Base-by-base conservation (phyloP, 192 early-diverging fungal genomes). In the Chytriomyces confervae region DNA sequence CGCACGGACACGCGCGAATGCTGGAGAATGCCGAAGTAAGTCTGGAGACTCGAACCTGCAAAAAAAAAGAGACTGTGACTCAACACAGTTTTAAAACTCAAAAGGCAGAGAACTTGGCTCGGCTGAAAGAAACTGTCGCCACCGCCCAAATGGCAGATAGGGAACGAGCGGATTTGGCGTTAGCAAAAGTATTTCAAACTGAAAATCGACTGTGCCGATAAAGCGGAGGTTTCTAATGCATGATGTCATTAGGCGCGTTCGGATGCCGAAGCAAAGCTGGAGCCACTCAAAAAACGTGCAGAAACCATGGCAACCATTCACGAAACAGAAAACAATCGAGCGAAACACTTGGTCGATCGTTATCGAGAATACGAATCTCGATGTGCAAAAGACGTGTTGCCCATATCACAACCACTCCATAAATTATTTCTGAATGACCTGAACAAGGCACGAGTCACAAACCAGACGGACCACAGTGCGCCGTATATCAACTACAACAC, bases 391-490 rank as follows among this genome's bases (percentile, higher is more conserved):
- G 46, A 61, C 36, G 53, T 74, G 5, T 46, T 46, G 11, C 72
- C 72, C 9, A 47, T 74, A 6, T 74, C 72, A 10, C 72, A 74
- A 63, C 72, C 72, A 7, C 20, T 74, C 45, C 72, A 74, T 49
- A 9, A 60, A 71, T 5, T 57, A 57, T 20, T 49, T 16, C 49
- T 50, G 9, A 44, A n/a, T 8, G 27, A 60, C 7, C 50, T 57
- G 36, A 13, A 36, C 36, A 36, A 36, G 36, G 36, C 36, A 4
- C 36, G 36, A 36, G 36, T 36, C 2, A 36, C 36, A 36, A 36
- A 36, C 4, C 36, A 23, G 29, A n/a, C 10, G 5, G 13, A 10
- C 0, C 69, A 18, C 6, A 9, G 36, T 16, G 9, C 18, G 18
- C 50, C 50, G 20, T 18, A 60, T 7, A 71, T 71, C 53, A 50